Evolutionary conservation across 2,329 filamentous ascomycete genomes (phyloP), one percentile per base, ranked within the genome.

Genomic region (Nectriaceae sp.): DNA sequence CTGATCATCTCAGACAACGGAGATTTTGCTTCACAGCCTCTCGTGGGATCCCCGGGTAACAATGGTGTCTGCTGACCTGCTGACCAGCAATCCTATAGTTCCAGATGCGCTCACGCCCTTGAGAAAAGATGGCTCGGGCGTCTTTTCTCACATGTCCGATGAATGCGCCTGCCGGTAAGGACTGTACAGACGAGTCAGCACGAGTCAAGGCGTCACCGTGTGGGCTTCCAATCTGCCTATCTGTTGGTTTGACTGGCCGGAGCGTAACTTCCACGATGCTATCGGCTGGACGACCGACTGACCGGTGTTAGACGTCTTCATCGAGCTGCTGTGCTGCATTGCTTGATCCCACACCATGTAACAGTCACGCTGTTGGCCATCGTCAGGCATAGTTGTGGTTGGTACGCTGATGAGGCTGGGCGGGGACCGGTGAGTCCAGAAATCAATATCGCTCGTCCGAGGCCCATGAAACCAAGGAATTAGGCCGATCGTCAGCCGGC

Each of bases 351-450:
- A 42, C 42, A 46, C 58, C 60, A 63, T 62, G 60, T 63, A 58
- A 60, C 47, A 44, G 49, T 42, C 47, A 46, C 44, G 38, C 26
- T 55, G 58, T 61, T 49, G 50, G 56, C 50, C 54, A 57, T 60
- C 47, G 59, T 62, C 60, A 62, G 55, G 55, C 56, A 60, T 53
- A 53, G 42, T 38, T 50, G 41, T 63, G 58, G 60, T 63, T 63
- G 60, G 59, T 52, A 60, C 50, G 43, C 52, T 53, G 29, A 24
- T 40, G 45, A 60, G 49, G 44, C 39, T 53, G 57, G 53, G 58
- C 53, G 55, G 53, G 42, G 57, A 63, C 60, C 60, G 60, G 60
- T 63, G 60, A 63, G 52, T 38, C 42, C 21, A 55, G 48, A 35
- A 49, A 49, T 47, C 45, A 57, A 52, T 49, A 56, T 56, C 49